Evolutionary conservation across 2,329 filamentous ascomycete species (phyloP), one percentile per base, ranked within the genome.

Genomic region (Calonectria leucothoes): DNA sequence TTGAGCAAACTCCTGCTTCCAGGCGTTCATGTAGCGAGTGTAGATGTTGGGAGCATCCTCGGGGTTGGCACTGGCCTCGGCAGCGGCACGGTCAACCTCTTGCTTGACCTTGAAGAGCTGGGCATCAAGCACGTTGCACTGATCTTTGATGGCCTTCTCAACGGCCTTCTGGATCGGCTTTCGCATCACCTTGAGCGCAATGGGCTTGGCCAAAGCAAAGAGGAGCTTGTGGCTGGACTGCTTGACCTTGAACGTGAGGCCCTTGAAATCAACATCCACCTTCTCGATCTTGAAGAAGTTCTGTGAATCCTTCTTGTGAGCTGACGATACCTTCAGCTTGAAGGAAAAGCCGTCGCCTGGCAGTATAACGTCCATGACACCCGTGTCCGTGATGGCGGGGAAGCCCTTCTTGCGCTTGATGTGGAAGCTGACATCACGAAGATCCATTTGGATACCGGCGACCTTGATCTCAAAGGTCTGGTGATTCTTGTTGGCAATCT

Each of bases 271-370:
- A 25, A 98, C 94, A 49, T 94, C 89, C 4, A 98, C 94, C 84
- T 94, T 96, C 82, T 98, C 95, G 74, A 98, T 90, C 90, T 98
- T 98, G 91, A 98, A 96, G 86, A 98, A 97, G 84, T 97, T 92
- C 80, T 94, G 91, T 33, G 89, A 87, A 81, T 98, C 95, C 25
- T 88, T 89, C 82, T 93, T 91, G 66, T 96, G 92, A 3, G 95
- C 93, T 59, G 93, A 96, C 70, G 96, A 94, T 79, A 98, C 90
- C 82, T 95, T 94, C 82, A 98, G 92, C 85, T 95, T 96, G 90
- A 98, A 98, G 81, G 93, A 94, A 83, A 99, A 93, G 42, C 97
- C 97, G 52, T 94, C 91, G 37, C 96, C 97, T 31, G 94, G 94
- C 69, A 99, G 91, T 82, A 95, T 91, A 80, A 99, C 92, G 82